Evolutionary conservation across 805 yeast genomes (phyloP).

Genomic region (Citeromyces nyonsensis): DNA sequence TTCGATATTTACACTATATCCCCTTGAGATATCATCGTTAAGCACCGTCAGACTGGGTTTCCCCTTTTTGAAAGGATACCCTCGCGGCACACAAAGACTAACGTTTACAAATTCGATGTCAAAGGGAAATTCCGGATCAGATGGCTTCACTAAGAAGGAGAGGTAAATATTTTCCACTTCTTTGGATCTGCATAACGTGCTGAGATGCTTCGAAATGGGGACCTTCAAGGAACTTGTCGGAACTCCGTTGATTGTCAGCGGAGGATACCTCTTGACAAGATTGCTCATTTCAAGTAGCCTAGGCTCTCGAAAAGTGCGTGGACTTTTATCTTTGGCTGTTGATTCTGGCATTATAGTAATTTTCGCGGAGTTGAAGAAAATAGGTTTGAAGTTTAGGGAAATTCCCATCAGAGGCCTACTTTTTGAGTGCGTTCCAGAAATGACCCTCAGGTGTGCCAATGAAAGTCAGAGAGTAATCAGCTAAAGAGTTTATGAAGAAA

Average conservation of each 20-base stretch:
- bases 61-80: conserved; percentile 15
- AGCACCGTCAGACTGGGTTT: conserved; percentile 38
- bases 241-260: conserved; percentile 15
- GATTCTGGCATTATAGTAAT: too few relatives aligned
- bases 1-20: conserved; percentile 53
- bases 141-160: conserved; percentile 31
- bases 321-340: too few relatives aligned
- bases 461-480: too few relatives aligned
- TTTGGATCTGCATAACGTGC: neutral
- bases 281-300: conserved; percentile 9
- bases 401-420: too few relatives aligned
- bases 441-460: too few relatives aligned
- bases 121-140: conserved; percentile 64
- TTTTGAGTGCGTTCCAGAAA: too few relatives aligned
- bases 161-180: conserved; percentile 16
- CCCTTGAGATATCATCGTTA: conserved; percentile 57
- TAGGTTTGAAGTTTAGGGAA: too few relatives aligned
- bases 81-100: conserved; percentile 39
- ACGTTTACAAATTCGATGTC: conserved; percentile 39
- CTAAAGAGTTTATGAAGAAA: too few relatives aligned
- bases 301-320: neutral
- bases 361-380: too few relatives aligned
- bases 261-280: conserved; percentile 7
- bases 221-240: conserved; percentile 8
- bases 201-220: neutral